These are phyloP conservation scores for Globisporangium nunn DNA, from an alignment of 352 stramenopile species.

Conservation along the genomic window DNA sequence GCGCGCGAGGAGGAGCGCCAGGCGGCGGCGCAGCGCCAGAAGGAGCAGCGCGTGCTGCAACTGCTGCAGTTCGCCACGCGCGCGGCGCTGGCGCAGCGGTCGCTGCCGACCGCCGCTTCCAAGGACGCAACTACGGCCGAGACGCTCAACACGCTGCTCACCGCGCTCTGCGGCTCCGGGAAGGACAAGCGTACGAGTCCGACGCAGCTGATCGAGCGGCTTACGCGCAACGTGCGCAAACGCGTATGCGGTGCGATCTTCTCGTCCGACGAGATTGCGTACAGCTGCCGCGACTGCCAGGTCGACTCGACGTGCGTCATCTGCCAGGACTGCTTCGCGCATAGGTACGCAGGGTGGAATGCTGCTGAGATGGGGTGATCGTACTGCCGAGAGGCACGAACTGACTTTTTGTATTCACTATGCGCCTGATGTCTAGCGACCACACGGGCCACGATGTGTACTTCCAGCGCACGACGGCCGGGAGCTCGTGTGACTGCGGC, in stretches of 20 bases:
- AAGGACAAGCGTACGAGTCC: conserved; percentile 45
- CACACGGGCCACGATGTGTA: conserved; percentile 81
- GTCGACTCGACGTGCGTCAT: conserved; percentile 82
- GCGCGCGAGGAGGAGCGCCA: conserved; percentile 24
- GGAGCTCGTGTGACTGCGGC: conserved; percentile 82
- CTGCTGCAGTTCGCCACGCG: conserved; percentile 45
- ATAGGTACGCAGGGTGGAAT: conserved; percentile 30
- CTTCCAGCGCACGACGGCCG: conserved; percentile 80
- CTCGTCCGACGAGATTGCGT: conserved; percentile 78
- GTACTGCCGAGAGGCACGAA: too few relatives aligned
- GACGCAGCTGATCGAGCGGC: conserved; percentile 53
- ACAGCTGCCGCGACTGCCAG: conserved; percentile 86
- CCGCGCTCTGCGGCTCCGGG: conserved; percentile 30
- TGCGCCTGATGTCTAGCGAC: conserved; percentile 23
- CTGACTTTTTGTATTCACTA: background rate
- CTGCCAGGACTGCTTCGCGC: conserved; percentile 82
- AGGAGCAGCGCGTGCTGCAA: conserved; percentile 36
- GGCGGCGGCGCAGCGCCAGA: conserved; percentile 21
- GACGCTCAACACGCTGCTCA: conserved; percentile 37
- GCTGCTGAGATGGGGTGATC: too few relatives aligned
- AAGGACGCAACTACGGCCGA: conserved; percentile 20
- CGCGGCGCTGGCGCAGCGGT: conserved; percentile 24
- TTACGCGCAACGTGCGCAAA: conserved; percentile 54
- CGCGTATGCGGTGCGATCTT: conserved; percentile 83
- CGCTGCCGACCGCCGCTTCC: conserved; percentile 5